These are phyloP conservation scores for Lyophyllum shimeji DNA, from an alignment of 768 basidiomycete species.

Conservation along the genomic window DNA sequence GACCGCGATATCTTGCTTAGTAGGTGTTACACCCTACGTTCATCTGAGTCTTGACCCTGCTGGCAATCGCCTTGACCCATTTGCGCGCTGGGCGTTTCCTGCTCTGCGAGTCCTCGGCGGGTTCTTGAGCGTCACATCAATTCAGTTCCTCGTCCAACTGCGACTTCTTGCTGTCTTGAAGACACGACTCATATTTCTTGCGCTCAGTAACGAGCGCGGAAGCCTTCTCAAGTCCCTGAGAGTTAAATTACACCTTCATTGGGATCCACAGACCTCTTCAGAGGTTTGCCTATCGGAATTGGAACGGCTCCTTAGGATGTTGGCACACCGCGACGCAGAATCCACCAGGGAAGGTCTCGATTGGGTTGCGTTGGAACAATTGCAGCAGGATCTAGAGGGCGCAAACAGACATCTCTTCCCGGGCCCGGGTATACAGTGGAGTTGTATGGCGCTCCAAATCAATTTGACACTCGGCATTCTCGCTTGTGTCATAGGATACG, in stretches of 20 bases:
- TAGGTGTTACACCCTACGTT: constrained; percentile 11
- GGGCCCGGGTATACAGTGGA: not conserved
- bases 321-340: not conserved
- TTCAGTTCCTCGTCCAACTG: constrained; percentile 16
- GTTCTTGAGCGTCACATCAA: constrained; percentile 7
- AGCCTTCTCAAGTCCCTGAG: not conserved
- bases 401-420: not conserved
- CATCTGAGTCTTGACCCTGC: not conserved
- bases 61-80: not conserved
- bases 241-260: not conserved
- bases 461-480: constrained; percentile 5
- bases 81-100: constrained; percentile 15
- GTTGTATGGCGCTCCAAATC: not conserved
- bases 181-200: not conserved
- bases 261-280: not conserved
- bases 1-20: not conserved
- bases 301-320: no score
- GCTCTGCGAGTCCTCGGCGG: constrained; percentile 12
- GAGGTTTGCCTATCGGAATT: not conserved
- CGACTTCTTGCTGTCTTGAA: constrained; percentile 7
- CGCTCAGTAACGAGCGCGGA: not conserved
- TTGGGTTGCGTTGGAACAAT: not conserved
- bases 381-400: not conserved
- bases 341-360: not conserved
- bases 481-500: constrained; percentile 13